Base-by-base conservation (phyloP, 331 rosid species). In the Malus hybrid region DNA sequence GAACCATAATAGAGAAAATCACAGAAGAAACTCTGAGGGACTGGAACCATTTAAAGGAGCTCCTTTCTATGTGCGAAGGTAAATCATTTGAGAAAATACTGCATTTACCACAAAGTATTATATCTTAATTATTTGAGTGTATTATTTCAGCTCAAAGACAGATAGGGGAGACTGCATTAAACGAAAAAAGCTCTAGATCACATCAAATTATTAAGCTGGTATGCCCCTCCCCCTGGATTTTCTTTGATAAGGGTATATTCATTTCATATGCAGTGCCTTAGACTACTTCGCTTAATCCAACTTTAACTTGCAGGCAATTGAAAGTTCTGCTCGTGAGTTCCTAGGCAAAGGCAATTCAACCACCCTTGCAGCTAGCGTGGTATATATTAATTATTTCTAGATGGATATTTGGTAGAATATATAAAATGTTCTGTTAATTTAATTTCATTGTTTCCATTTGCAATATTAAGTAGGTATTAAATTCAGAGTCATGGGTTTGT, bases 271-370 rank as follows among this genome's bases (percentile, higher is more conserved):
- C 22, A 62, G 73, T 53, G 66, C 71, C 68, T n/a, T 67, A 67
- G 72, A 52, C 48, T 57, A 57, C 73, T 58, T 12, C 64, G 33
- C 66, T 74, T 80, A 72, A 73, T 60, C 73, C 44, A 26, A 66
- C 64, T 70, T 42, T 63, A 55, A 61, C 62, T 79, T 89, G 86
- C 84, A 95, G 99, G 90, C 92, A 70, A 87, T 95, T 36, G 99
- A 95, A 88, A 95, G 99, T 85, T 95, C 99, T 61, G 97, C 99
- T 66, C 88, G 90, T 10, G 99, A 95, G 76, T 95, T 95, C 89
- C 77, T 95, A 75, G 97, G 93, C 86, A 95, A 95, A 81, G 97
- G 87, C 63, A 92, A 95, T 87, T 90, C 93, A 62, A 84, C 99
- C 63, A 86, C 97, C 79, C 89, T 95, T 69, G 71, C 97, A 30